phyloP scores from a whole-genome alignment of 202 grass and related monocot species.

The Carex sylvatica region DNA sequence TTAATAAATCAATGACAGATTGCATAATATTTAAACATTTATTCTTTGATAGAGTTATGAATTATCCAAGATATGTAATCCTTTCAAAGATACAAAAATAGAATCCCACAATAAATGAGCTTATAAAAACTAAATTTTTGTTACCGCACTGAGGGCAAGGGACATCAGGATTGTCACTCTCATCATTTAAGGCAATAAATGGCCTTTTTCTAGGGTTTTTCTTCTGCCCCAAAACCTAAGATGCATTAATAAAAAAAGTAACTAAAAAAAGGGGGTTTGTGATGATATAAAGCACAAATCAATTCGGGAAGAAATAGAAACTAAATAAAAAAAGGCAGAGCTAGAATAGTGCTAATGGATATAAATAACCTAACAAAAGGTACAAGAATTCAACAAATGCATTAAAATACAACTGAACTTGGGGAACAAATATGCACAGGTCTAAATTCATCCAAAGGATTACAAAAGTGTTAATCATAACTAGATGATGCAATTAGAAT shows the following conservation, averaged over 20 bases:
- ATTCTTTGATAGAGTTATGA: not conserved
- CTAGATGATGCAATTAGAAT: conserved; percentile 12
- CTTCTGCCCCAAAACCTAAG: conserved; percentile 53
- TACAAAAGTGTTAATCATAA: not conserved
- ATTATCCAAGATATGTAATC: conserved; percentile 16
- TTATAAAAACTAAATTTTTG: conserved; percentile 3
- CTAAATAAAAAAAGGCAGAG: not conserved
- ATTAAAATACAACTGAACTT: not conserved
- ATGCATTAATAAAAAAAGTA: not conserved
- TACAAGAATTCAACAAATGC: not conserved
- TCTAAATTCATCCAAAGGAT: not conserved
- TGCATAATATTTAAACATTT: not conserved
- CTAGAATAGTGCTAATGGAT: not conserved
- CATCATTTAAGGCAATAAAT: conserved; percentile 43
- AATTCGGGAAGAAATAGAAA: not conserved
- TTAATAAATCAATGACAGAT: not conserved
- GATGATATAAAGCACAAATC: not conserved
- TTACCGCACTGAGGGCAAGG: conserved; percentile 80
- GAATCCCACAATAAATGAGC: not conserved
- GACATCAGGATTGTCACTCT: conserved; percentile 30
- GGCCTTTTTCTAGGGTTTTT: conserved; percentile 65
- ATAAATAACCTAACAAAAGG: not conserved
- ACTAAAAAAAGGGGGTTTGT: not conserved
- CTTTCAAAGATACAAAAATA: not conserved
- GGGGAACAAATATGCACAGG: not conserved